phyloP scores from a whole-genome alignment of 805 yeast species.

The Saturnispora besseyi region DNA sequence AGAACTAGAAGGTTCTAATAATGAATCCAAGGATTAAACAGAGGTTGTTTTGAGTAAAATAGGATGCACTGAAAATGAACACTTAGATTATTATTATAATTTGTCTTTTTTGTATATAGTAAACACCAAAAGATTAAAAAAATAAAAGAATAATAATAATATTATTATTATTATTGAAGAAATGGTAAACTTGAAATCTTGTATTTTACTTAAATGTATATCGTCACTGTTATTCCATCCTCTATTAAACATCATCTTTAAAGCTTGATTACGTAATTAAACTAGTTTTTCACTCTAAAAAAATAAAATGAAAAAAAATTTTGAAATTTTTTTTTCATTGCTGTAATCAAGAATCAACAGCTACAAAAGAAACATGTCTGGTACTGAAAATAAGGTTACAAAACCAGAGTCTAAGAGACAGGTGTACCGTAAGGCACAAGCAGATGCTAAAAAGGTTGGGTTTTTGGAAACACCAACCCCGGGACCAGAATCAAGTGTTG shows the following conservation, averaged over 20 bases:
- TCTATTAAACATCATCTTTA: too few relatives aligned
- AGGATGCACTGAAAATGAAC: not conserved
- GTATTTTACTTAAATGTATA: too few relatives aligned
- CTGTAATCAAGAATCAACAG: too few relatives aligned
- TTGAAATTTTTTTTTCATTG: not conserved
- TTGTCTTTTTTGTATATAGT: not conserved
- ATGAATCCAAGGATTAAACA: not conserved
- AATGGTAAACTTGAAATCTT: too few relatives aligned
- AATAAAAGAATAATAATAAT: not conserved
- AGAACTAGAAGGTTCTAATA: conserved; percentile 1
- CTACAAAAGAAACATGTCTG: not conserved
- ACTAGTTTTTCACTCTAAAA: not conserved
- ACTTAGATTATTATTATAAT: not conserved
- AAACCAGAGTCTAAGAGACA: conserved; percentile 8
- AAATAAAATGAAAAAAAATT: not conserved
- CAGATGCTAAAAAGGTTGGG: conserved; percentile 39
- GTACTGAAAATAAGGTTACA: conserved; percentile 1
- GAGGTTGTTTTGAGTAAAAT: not conserved
- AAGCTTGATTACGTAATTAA: too few relatives aligned
- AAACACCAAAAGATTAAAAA: not conserved
- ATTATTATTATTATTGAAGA: too few relatives aligned
- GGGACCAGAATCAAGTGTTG: conserved; percentile 14
- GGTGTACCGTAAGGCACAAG: conserved; percentile 33
- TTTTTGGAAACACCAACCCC: conserved; percentile 28
- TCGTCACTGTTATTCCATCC: too few relatives aligned